A percentile compares a stretch with the other conserved stretches of the same genome.
Conservation (phyloP, 2,329 filamentous ascomycete species). For the Xylaria sp. region DNA sequence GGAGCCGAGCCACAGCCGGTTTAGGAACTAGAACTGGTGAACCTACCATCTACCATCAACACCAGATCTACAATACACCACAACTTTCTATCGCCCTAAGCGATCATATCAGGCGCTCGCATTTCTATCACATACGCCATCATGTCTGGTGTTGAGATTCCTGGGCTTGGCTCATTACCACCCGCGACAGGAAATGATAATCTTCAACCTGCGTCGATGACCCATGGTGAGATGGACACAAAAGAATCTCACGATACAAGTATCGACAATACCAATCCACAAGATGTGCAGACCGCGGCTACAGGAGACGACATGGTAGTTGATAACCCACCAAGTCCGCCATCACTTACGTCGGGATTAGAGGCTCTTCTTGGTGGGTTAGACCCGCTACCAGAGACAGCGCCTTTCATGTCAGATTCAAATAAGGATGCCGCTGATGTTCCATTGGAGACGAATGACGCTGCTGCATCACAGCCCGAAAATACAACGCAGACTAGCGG, state of each 20-base stretch:
- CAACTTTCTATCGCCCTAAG: neutral
- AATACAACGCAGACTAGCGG: slow-evolving; percentile 8
- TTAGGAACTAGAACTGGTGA: slow-evolving; percentile 5
- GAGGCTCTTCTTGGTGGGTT: slow-evolving; percentile 50
- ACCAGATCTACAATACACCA: slow-evolving; percentile 15
- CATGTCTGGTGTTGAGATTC: slow-evolving; percentile 44
- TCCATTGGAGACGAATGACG: neutral
- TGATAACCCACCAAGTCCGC: slow-evolving; percentile 47
- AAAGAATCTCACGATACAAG: slow-evolving; percentile 10
- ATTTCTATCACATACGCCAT: neutral
- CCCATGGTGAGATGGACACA: slow-evolving; percentile 21
- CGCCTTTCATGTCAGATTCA: slow-evolving; percentile 15
- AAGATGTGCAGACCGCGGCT: neutral
- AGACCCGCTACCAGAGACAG: slow-evolving; percentile 41
- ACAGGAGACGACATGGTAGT: slow-evolving; percentile 26
- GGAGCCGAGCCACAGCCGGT: neutral
- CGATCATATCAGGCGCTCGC: neutral
- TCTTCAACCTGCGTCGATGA: slow-evolving; percentile 22
- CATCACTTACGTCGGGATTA: slow-evolving; percentile 50
- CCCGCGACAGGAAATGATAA: slow-evolving; percentile 2
- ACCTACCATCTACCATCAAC: slow-evolving; percentile 3
- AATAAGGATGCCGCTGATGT: neutral
- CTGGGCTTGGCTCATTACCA: slow-evolving; percentile 44
- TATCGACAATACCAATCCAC: slow-evolving; percentile 3
- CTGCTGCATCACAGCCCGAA: neutral